phyloP scores from a whole-genome alignment of 192 early-diverging fungal species.

The Backusella macrospora region DNA sequence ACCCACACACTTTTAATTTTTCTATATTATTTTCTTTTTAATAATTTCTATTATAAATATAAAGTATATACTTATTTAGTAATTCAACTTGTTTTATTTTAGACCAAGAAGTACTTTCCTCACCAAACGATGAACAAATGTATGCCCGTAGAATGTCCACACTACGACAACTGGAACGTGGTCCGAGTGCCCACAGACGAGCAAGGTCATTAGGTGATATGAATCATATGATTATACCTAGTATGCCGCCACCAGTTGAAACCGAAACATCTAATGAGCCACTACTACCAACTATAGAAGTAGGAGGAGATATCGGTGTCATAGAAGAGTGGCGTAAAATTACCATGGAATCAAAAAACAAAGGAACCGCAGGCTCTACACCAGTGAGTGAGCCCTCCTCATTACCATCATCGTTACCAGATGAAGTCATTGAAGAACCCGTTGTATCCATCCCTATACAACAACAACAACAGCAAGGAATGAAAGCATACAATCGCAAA shows the following conservation, averaged over 20 bases:
- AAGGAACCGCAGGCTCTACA: neutral
- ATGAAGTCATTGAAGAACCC: neutral
- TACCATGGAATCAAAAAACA: slow-evolving; percentile 12
- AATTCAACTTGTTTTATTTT: slow-evolving; percentile 10
- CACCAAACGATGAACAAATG: slow-evolving; percentile 10
- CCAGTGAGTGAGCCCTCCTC: neutral
- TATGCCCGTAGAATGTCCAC: slow-evolving; percentile 31
- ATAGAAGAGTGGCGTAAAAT: slow-evolving; percentile 28
- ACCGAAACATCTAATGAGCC: neutral
- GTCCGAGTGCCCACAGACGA: slow-evolving; percentile 26
- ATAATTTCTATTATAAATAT: neutral
- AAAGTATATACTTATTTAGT: neutral
- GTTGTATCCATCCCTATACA: neutral
- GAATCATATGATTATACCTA: slow-evolving; percentile 5
- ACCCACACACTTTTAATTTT: neutral
- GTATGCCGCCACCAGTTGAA: neutral
- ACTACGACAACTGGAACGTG: slow-evolving; percentile 29
- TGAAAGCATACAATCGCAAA: slow-evolving; percentile 7
- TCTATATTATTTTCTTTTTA: neutral
- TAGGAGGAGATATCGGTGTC: neutral
- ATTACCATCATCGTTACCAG: neutral
- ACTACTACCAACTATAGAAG: neutral
- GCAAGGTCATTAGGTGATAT: slow-evolving; percentile 25
- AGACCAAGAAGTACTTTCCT: neutral
- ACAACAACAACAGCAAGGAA: neutral